phyloP scores from a whole-genome alignment of 2,329 filamentous ascomycete genomes.

The Fusarium sp. region DNA sequence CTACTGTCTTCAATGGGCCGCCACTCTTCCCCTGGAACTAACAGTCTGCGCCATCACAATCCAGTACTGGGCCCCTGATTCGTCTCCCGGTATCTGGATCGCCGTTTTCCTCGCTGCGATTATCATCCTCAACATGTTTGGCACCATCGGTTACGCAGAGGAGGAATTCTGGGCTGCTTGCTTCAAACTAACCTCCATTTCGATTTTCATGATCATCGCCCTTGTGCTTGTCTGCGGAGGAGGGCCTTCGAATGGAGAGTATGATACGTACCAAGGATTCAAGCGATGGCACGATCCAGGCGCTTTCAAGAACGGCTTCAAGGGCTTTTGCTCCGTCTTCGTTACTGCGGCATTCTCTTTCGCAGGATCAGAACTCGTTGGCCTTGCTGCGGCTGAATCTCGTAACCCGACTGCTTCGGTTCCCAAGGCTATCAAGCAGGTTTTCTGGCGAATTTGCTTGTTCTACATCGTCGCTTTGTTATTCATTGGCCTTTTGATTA shows the following conservation, averaged over 20 bases:
- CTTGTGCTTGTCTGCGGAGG: slow-evolving; percentile 70
- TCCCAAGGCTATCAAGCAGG: slow-evolving; percentile 85
- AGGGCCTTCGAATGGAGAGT: slow-evolving; percentile 61
- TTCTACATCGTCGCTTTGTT: slow-evolving; percentile 64
- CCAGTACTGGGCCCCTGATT: slow-evolving; percentile 55
- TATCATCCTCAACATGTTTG: slow-evolving; percentile 67
- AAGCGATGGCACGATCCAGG: slow-evolving; percentile 54
- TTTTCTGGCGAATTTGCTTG: slow-evolving; percentile 64
- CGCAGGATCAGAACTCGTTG: slow-evolving; percentile 75
- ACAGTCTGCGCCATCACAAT: slow-evolving; percentile 59
- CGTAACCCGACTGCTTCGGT: slow-evolving; percentile 75
- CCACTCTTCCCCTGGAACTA: slow-evolving; percentile 58
- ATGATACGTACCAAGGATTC: slow-evolving; percentile 58
- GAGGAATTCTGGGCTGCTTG: slow-evolving; percentile 68
- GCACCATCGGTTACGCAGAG: slow-evolving; percentile 64
- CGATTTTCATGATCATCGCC: slow-evolving; percentile 72
- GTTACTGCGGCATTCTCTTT: slow-evolving; percentile 78
- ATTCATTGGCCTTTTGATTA: slow-evolving; percentile 61
- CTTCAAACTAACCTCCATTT: slow-evolving; percentile 67
- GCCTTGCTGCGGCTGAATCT: slow-evolving; percentile 76
- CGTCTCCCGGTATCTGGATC: slow-evolving; percentile 57
- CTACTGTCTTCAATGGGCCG: slow-evolving; percentile 59
- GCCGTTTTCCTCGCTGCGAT: slow-evolving; percentile 62
- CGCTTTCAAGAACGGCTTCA: slow-evolving; percentile 77
- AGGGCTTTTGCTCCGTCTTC: slow-evolving; percentile 76